phyloP scores from a whole-genome alignment of 495 filamentous ascomycete species.

The Hypoxylon rickii region DNA sequence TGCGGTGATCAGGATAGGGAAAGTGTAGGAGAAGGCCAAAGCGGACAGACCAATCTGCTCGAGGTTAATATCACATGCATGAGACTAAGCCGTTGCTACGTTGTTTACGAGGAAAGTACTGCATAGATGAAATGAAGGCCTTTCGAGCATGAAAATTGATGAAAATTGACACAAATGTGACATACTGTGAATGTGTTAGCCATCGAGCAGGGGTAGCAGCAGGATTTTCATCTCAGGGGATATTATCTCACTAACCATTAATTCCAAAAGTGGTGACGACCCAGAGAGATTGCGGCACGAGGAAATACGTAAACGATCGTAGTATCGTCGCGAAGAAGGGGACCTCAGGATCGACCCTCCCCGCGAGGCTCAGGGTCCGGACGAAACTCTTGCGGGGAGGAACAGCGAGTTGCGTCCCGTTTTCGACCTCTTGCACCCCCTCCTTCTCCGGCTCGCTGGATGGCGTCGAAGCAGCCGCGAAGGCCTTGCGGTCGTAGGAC shows the following conservation, averaged over 20 bases:
- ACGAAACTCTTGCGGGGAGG: conserved; percentile 53
- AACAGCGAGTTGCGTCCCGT: conserved; percentile 19
- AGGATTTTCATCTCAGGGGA: background rate
- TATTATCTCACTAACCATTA: conserved; percentile 40
- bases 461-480: conserved; percentile 12
- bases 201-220: conserved; percentile 56
- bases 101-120: conserved; percentile 1
- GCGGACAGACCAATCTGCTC: conserved; percentile 59
- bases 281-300: conserved; percentile 63
- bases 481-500: conserved; percentile 52
- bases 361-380: conserved; percentile 55
- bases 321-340: conserved; percentile 60
- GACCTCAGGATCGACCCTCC: conserved; percentile 53
- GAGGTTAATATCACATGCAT: conserved; percentile 32
- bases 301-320: conserved; percentile 61
- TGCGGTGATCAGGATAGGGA: conserved; percentile 58
- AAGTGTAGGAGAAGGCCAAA: conserved; percentile 63
- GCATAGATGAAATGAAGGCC: no score
- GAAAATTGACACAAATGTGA: conserved; percentile 6
- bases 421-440: conserved; percentile 18
- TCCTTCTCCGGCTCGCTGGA: conserved; percentile 33
- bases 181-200: conserved; percentile 44
- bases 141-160: background rate
- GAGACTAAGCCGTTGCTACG: background rate
- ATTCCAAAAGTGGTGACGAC: conserved; percentile 57